phyloP scores from a whole-genome alignment of 441 rosid genomes.

The Brassica balearica region DNA sequence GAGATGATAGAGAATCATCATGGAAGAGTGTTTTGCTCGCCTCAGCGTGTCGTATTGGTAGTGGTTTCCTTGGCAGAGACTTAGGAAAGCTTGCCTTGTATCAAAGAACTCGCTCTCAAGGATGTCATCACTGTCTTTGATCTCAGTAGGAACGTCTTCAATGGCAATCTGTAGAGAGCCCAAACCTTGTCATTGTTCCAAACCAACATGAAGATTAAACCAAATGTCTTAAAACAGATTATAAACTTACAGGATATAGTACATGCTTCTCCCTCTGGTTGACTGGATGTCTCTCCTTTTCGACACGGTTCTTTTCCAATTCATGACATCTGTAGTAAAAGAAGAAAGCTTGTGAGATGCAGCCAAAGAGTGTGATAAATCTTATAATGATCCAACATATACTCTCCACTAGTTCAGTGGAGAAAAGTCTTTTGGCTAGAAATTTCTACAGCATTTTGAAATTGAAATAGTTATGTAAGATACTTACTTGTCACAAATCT shows the following conservation, averaged over 20 bases:
- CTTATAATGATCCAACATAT: background rate
- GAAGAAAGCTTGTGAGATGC: slow-evolving; percentile 24
- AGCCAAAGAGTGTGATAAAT: slow-evolving; percentile 20
- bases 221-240: background rate
- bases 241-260: slow-evolving; percentile 69
- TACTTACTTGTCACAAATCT: slow-evolving; percentile 94
- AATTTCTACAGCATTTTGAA: background rate
- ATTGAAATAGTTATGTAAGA: background rate
- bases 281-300: slow-evolving; percentile 87
- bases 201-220: slow-evolving; percentile 12
- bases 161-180: slow-evolving; percentile 68
- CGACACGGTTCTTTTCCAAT: slow-evolving; percentile 80
- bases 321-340: slow-evolving; percentile 74
- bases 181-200: slow-evolving; percentile 30
- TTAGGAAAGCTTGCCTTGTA: slow-evolving; percentile 95
- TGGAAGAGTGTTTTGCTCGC: slow-evolving; percentile 9
- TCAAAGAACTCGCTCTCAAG: slow-evolving; percentile 98
- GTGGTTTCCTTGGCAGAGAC: slow-evolving; percentile 92
- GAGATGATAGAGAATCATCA: slow-evolving; percentile 10
- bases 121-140: slow-evolving; percentile 88
- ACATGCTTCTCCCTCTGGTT: slow-evolving; percentile 83
- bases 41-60: slow-evolving; percentile 3
- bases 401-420: slow-evolving; percentile 10
- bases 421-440: background rate
- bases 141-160: slow-evolving; percentile 70